phyloP scores from a whole-genome alignment of 345 rosid species.

The Arabis hirsuta region DNA sequence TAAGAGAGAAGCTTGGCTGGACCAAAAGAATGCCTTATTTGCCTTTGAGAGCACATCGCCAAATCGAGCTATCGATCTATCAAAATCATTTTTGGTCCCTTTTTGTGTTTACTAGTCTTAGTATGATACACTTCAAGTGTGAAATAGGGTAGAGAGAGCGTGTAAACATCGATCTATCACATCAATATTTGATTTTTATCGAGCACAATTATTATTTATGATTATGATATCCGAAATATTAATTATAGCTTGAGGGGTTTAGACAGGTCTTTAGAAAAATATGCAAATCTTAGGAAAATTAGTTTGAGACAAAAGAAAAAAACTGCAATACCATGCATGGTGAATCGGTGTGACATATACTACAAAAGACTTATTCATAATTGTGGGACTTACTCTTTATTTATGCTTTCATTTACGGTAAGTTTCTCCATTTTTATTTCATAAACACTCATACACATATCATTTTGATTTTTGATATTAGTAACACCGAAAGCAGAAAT shows the following conservation, averaged over 20 bases:
- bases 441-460: not conserved
- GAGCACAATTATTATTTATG: not conserved
- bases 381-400: not conserved
- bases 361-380: not conserved
- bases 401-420: not conserved
- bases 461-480: conserved; percentile 8
- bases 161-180: conserved; percentile 20
- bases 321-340: not conserved
- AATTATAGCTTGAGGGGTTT: not conserved
- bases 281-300: not conserved
- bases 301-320: not conserved
- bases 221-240: not conserved
- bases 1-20: conserved; percentile 30
- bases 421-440: not conserved
- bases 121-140: conserved; percentile 10
- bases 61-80: conserved; percentile 10
- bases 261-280: not conserved
- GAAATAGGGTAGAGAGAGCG: not conserved
- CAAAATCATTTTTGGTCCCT: conserved; percentile 35
- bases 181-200: conserved; percentile 4
- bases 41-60: conserved; percentile 8
- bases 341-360: not conserved
- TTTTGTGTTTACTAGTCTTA: conserved; percentile 31
- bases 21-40: conserved; percentile 31
- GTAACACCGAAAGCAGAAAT: conserved; percentile 58